Evolutionary conservation across 1,284 basidiomycete species (phyloP), one percentile per base, ranked within the genome.

Genomic region (Sutorius eximius): DNA sequence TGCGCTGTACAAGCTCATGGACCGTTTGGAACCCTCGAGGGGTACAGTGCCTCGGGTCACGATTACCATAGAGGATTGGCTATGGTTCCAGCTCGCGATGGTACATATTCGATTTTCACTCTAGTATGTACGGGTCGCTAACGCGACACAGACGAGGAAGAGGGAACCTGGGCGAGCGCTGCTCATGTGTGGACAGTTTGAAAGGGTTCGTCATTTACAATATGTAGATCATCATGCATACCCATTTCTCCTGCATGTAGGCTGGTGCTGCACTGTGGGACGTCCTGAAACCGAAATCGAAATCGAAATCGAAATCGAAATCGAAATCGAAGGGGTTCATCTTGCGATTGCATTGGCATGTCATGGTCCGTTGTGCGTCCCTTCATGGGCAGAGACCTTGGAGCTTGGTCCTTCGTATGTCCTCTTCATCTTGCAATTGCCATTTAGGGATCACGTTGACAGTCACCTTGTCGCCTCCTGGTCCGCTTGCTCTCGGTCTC

Each of bases 11-110:
- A 97, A 98, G 69, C 78, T 99, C 32, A 89, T 99, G 77, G 96
- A 95, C 40, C 88, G 92, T 61, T 85, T 98, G 52, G 96, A 99
- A 64, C 85, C 94, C 2, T 75, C 83, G 7, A 81, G 93, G 52
- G 83, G 93, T 56, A 91, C 86, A 62, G 88, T 95, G 1, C 82
- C 85, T 10, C 83, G 89, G 46, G 92, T 98, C 6, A 97, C 94
- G 1, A 82, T 84, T 16, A 96, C 93, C 8, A 96, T 93, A 5
- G 96, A 98, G 69, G 96, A 98, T 72, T 99, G 97, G 96, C 79
- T 98, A 36, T 99, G 96, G 96, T 86, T 97, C 77, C 96, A 99
- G 76, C 82, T 99, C 18, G 82, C 86, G 16, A 89, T 98, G 89
- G 86, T 83, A 49, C 34, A 32, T 53, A 13, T 45, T 29, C 43